phyloP scores from a whole-genome alignment of 371 early-diverging fungal species.

The Nematocida ironsii region DNA sequence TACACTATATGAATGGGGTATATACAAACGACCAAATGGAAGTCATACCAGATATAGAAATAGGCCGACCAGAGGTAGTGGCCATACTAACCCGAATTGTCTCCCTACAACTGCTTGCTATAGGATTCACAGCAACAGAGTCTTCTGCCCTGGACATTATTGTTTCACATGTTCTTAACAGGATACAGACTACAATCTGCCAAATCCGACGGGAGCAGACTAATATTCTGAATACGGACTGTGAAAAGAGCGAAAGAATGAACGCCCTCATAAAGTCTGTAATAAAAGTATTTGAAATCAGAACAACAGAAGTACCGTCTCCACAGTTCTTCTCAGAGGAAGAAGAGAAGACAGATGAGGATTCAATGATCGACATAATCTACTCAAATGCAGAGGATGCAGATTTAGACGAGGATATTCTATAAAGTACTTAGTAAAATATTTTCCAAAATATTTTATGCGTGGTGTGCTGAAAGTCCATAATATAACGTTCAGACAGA shows the following conservation, averaged over 20 bases:
- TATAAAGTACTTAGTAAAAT: not conserved
- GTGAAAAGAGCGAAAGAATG: not conserved
- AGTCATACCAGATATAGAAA: not conserved
- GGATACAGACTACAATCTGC: conserved; percentile 4
- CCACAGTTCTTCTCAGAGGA: conserved; percentile 46
- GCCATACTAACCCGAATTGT: conserved; percentile 15
- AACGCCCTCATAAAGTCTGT: not conserved
- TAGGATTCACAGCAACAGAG: conserved; percentile 41
- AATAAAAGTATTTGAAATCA: conserved; percentile 15
- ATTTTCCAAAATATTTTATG: conserved; percentile 9
- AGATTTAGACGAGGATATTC: conserved; percentile 17
- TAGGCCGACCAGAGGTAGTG: not conserved
- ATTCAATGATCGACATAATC: conserved; percentile 33
- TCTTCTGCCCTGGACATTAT: conserved; percentile 35
- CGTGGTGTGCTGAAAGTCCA: conserved; percentile 4
- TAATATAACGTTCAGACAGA: not conserved
- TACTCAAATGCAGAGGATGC: conserved; percentile 47
- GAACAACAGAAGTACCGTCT: not conserved
- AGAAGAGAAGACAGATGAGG: conserved; percentile 39
- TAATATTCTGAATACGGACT: not conserved
- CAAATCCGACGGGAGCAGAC: not conserved
- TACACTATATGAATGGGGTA: not conserved
- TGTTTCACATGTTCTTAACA: conserved; percentile 28
- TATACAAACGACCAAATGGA: not conserved
- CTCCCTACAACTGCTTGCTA: not conserved